Base-by-base conservation (phyloP, 2,329 filamentous ascomycete genomes). In the Pseudohalonectria lignicola region DNA sequence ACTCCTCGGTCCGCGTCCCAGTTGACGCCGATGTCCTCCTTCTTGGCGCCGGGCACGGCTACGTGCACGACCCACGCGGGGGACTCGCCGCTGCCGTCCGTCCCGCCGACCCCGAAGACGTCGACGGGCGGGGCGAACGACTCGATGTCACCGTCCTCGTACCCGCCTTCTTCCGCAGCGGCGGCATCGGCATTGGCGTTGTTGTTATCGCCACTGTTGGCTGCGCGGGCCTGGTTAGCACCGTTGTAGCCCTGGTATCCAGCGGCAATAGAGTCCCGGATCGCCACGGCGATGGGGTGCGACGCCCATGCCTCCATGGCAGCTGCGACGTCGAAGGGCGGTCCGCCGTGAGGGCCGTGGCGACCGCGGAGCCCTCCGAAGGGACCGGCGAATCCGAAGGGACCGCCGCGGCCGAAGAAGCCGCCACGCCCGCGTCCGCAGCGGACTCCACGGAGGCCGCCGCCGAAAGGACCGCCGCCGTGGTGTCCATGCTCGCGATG, bases 11-110 rank as follows among this genome's bases (percentile, higher is more conserved):
- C 79, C 0, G 74, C 67, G 47, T 90, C 76, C 74, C 82, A 93
- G 55, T 79, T 79, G 33, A 92, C 74, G 41, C 73, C 80, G 5
- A 92, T 64, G 50, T 49, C 43, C 49, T 85, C 73, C 59, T 87
- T 88, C 61, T 79, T 79, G 2, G 80, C 84, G 19, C 86, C 86
- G 0, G 86, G 83, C 0, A 93, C 68, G 1, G 83, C 79, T 50
- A 43, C 63, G 56, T 92, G 84, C 8, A 92, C 61, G 31, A 86
- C 63, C 54, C 78, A 87, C 12, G 74, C 60, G 23, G 63, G 59
- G 6, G 74, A 59, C 5, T 34, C 40, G 19, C 30, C 18, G 13
- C 19, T 23, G 13, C 15, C 25, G 15, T 17, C 31, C 31, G 31
- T 34, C 18, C 23, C 19, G 18, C 13, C 15, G 8, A 20, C 31